Conservation (phyloP, 1,139 yeast species). For the Blastobotrys proliferans region DNA sequence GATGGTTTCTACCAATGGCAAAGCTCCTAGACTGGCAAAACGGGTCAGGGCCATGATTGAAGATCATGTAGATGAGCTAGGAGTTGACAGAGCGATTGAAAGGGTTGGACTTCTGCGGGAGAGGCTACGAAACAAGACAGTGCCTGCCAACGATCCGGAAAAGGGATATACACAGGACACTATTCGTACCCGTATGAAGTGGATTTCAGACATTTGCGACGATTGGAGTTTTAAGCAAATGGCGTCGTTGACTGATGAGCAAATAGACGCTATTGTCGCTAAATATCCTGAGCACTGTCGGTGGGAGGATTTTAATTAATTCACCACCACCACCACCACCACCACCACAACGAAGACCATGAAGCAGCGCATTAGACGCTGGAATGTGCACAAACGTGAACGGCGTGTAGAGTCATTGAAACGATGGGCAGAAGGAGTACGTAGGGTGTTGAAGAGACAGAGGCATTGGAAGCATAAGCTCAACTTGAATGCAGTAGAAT, state of each 20-base stretch:
- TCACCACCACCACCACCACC: not conserved
- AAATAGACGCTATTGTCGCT: slow-evolving; percentile 27
- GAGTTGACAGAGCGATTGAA: slow-evolving; percentile 49
- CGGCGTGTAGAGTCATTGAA: slow-evolving; percentile 4
- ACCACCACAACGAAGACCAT: not conserved
- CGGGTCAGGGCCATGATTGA: slow-evolving; percentile 59
- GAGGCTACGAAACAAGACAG: slow-evolving; percentile 43
- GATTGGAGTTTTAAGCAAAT: slow-evolving; percentile 55
- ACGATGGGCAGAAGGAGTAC: slow-evolving; percentile 6
- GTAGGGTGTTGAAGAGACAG: not conserved
- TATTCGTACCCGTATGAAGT: slow-evolving; percentile 63
- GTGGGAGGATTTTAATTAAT: slow-evolving; percentile 7
- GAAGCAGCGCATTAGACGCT: not conserved
- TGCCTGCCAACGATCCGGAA: slow-evolving; percentile 34
- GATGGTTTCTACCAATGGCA: slow-evolving; percentile 81
- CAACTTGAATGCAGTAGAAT: slow-evolving; percentile 14
- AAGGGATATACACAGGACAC: slow-evolving; percentile 44
- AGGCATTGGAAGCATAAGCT: slow-evolving; percentile 14
- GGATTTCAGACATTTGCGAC: slow-evolving; percentile 69
- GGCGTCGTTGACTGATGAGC: slow-evolving; percentile 39
- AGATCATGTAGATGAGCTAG: slow-evolving; percentile 34
- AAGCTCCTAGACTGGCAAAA: slow-evolving; percentile 71
- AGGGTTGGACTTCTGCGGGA: slow-evolving; percentile 59
- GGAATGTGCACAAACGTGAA: slow-evolving; percentile 17
- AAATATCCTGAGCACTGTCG: slow-evolving; percentile 22